A percentile compares a stretch with the other conserved stretches of the same genome.
Conservation (phyloP, 805 yeast genomes). For the Brettanomyces bruxellensis region DNA sequence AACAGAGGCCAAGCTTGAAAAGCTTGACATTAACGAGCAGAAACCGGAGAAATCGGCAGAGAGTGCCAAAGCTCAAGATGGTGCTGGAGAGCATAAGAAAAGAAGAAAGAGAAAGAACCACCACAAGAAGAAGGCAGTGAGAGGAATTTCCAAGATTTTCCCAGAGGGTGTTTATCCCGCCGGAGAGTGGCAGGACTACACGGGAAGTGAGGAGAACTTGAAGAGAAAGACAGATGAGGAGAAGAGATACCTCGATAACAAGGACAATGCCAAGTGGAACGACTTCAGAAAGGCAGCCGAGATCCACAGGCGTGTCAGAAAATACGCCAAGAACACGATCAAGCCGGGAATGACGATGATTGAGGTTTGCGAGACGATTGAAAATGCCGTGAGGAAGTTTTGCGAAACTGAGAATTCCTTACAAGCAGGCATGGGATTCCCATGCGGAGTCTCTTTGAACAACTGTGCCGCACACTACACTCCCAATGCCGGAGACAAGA, state of each 20-base stretch:
- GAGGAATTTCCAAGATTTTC: slow-evolving; percentile 57
- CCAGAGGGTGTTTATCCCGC: slow-evolving; percentile 73
- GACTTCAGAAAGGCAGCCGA: slow-evolving; percentile 96
- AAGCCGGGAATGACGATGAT: slow-evolving; percentile 90
- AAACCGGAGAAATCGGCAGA: not conserved
- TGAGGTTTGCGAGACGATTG: slow-evolving; percentile 84
- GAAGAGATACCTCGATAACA: slow-evolving; percentile 65
- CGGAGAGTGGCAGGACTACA: slow-evolving; percentile 81
- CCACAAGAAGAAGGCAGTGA: slow-evolving; percentile 43
- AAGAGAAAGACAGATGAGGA: slow-evolving; percentile 83
- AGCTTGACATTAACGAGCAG: not conserved
- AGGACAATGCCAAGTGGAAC: slow-evolving; percentile 57
- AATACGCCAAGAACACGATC: slow-evolving; percentile 61
- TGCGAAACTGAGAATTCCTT: slow-evolving; percentile 50
- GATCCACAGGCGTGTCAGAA: slow-evolving; percentile 85
- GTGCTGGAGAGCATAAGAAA: slow-evolving; percentile 18
- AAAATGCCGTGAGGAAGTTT: slow-evolving; percentile 69
- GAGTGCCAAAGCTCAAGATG: not conserved
- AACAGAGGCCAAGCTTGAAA: not conserved
- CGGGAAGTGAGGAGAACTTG: slow-evolving; percentile 44
- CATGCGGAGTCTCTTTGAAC: slow-evolving; percentile 92
- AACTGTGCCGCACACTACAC: slow-evolving; percentile 97
- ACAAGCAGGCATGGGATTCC: slow-evolving; percentile 91
- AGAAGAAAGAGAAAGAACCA: slow-evolving; percentile 51
- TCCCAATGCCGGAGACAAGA: slow-evolving; percentile 90